These are phyloP conservation scores for Kuraishia capsulata DNA, from an alignment of 805 yeast species.

Conservation along the genomic window DNA sequence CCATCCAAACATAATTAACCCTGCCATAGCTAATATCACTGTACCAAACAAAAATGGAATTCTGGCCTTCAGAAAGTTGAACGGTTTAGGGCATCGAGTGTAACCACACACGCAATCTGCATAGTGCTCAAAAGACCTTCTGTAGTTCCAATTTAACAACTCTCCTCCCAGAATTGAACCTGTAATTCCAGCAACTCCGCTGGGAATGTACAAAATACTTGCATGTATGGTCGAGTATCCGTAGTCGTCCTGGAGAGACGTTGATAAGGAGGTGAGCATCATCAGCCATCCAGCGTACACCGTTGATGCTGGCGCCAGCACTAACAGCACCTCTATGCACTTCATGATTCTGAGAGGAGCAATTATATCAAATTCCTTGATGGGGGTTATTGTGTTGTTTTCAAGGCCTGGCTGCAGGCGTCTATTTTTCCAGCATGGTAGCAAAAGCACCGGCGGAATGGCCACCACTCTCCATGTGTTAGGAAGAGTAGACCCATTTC, in stretches of 20 bases:
- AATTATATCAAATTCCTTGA: slow-evolving; percentile 9
- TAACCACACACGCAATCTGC: slow-evolving; percentile 6
- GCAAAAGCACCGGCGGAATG: slow-evolving; percentile 5
- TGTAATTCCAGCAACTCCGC: slow-evolving; percentile 52
- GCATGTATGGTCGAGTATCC: slow-evolving; percentile 39
- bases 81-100: slow-evolving; percentile 19
- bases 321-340: slow-evolving; percentile 31
- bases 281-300: slow-evolving; percentile 58
- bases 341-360: slow-evolving; percentile 35
- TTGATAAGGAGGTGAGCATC: slow-evolving; percentile 50
- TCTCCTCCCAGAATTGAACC: slow-evolving; percentile 51
- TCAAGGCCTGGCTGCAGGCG: not conserved
- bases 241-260: slow-evolving; percentile 37
- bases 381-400: not conserved
- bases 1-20: slow-evolving; percentile 56
- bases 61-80: slow-evolving; percentile 43
- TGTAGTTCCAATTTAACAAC: slow-evolving; percentile 40
- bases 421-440: no score
- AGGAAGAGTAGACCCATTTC: slow-evolving; percentile 16
- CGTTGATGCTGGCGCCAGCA: slow-evolving; percentile 45
- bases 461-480: slow-evolving; percentile 1
- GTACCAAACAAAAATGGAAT: slow-evolving; percentile 34
- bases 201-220: slow-evolving; percentile 58
- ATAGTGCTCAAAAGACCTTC: slow-evolving; percentile 21
- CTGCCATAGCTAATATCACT: slow-evolving; percentile 25